Conservation (phyloP, 768 basidiomycete genomes). For the Pulveroboletus sp. region DNA sequence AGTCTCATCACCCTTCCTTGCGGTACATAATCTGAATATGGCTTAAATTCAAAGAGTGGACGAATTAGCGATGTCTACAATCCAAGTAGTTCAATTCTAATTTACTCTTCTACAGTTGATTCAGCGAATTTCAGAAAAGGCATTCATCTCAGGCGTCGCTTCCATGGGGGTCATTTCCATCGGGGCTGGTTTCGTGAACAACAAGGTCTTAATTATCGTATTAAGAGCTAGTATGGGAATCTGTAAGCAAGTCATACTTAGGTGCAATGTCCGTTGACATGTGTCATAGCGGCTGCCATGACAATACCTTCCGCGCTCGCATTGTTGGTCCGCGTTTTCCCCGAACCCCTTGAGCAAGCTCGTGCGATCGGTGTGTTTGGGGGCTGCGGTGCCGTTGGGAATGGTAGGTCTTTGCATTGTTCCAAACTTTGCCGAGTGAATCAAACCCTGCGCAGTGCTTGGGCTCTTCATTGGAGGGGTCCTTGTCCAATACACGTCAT, state of each 20-base stretch:
- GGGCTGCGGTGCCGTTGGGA: slow-evolving; percentile 44
- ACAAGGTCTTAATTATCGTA: slow-evolving; percentile 47
- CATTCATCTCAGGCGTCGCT: slow-evolving; percentile 39
- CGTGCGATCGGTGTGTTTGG: slow-evolving; percentile 47
- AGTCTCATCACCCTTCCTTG: not conserved
- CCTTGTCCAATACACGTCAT: slow-evolving; percentile 39
- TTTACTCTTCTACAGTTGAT: slow-evolving; percentile 22
- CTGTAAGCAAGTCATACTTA: slow-evolving; percentile 25
- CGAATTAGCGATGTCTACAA: slow-evolving; percentile 23
- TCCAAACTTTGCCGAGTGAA: no score
- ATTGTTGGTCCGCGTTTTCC: no score
- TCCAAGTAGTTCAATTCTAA: slow-evolving; percentile 26
- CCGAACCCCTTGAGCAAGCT: slow-evolving; percentile 47
- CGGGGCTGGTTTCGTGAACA: slow-evolving; percentile 47
- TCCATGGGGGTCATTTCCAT: no score
- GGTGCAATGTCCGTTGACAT: not conserved
- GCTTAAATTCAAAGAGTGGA: slow-evolving; percentile 21
- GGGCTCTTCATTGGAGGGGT: slow-evolving; percentile 45
- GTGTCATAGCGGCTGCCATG: slow-evolving; percentile 39
- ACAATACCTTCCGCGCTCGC: no score
- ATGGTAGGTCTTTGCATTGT: slow-evolving; percentile 26
- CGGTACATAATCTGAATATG: slow-evolving; percentile 6
- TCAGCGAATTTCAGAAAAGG: slow-evolving; percentile 36
- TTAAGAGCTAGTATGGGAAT: slow-evolving; percentile 51
- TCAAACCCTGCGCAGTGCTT: slow-evolving; percentile 33